phyloP scores from a whole-genome alignment of 768 basidiomycete genomes.

The Rickenella mellea region DNA sequence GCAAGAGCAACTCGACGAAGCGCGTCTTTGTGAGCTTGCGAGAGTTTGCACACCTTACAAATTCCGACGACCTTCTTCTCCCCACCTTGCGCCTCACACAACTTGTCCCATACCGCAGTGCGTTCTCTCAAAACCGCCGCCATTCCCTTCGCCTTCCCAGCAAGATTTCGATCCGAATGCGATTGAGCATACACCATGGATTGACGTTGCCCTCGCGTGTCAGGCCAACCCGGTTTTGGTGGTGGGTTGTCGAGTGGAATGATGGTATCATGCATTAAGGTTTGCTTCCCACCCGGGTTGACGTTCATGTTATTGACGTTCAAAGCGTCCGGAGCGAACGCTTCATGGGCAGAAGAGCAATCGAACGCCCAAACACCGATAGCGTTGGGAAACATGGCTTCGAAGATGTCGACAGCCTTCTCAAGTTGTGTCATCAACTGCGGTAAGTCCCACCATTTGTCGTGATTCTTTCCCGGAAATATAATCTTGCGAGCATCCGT shows the following conservation, averaged over 20 bases:
- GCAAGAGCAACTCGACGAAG: constrained; percentile 6
- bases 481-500: constrained; percentile 14
- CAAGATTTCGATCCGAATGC: constrained; percentile 5
- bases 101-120: constrained; percentile 2
- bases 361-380: constrained; percentile 16
- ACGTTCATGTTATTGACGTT: constrained; percentile 19
- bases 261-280: constrained; percentile 11
- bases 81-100: background rate
- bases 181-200: constrained; percentile 6
- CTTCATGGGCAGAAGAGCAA: constrained; percentile 17
- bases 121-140: constrained; percentile 10
- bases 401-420: constrained; percentile 12
- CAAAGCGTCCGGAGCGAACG: constrained; percentile 15
- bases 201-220: constrained; percentile 10
- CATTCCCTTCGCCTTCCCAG: constrained; percentile 16
- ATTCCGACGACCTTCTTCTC: constrained; percentile 6
- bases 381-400: constrained; percentile 12
- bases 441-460: constrained; percentile 15
- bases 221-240: constrained; percentile 4
- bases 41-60: constrained; percentile 12
- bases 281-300: constrained; percentile 15
- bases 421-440: constrained; percentile 11
- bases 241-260: constrained; percentile 13
- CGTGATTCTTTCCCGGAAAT: constrained; percentile 16
- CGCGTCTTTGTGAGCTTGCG: constrained; percentile 11